Evolutionary conservation across 257 asterid genomes (phyloP).

Genomic region (Solanum verrucosum): DNA sequence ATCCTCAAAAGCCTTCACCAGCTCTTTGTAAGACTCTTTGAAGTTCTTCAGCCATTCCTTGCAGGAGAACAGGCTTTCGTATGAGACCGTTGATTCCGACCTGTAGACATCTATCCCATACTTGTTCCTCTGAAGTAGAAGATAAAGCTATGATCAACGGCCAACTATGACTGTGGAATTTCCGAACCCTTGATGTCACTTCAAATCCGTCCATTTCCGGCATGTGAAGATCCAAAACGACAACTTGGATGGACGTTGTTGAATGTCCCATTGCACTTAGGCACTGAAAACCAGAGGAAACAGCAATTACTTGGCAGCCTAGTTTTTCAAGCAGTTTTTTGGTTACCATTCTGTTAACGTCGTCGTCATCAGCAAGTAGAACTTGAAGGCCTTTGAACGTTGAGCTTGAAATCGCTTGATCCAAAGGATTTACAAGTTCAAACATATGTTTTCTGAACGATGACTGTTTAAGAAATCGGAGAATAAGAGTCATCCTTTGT

Average conservation of each 20-base stretch:
- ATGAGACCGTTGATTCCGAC: constrained; percentile 34
- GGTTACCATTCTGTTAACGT: constrained; percentile 30
- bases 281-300: constrained; percentile 31
- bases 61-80: constrained; percentile 29
- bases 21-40: constrained; percentile 23
- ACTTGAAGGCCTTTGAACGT: constrained; percentile 25
- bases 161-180: constrained; percentile 28
- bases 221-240: constrained; percentile 39
- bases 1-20: not conserved
- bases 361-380: constrained; percentile 29
- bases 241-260: constrained; percentile 16
- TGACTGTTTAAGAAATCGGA: constrained; percentile 25
- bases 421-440: constrained; percentile 17
- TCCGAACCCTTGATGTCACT: constrained; percentile 29
- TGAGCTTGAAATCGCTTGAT: not conserved
- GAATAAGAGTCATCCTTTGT: constrained; percentile 25
- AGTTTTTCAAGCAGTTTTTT: constrained; percentile 31
- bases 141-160: constrained; percentile 32
- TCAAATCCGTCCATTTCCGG: constrained; percentile 39
- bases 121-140: constrained; percentile 22
- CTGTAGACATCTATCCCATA: constrained; percentile 22
- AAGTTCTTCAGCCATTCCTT: constrained; percentile 32
- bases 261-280: constrained; percentile 27
- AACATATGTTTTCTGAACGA: constrained; percentile 21
- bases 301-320: constrained; percentile 32